Evolutionary conservation across 805 yeast genomes (phyloP).

Genomic region (Diddensiella caesifluorescens): DNA sequence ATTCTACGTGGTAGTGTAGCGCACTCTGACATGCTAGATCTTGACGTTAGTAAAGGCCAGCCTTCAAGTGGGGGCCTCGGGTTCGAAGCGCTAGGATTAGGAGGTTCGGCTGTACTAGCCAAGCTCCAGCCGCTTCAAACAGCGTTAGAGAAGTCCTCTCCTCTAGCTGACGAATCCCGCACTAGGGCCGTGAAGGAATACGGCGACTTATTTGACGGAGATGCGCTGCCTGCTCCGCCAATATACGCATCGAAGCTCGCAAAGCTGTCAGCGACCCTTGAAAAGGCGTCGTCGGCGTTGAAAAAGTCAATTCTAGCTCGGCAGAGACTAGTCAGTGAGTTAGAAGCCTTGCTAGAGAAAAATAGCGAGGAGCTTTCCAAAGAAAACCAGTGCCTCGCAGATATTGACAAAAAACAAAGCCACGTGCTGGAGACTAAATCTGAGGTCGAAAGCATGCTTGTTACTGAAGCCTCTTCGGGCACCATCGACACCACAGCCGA

Average conservation of each 20-base stretch:
- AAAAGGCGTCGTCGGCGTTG: constrained; percentile 26
- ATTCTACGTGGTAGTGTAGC: background rate
- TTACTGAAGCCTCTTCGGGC: too few relatives aligned
- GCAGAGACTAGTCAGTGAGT: constrained; percentile 25
- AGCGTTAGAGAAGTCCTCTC: constrained; percentile 7
- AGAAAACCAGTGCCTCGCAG: constrained; percentile 26
- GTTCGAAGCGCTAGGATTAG: constrained; percentile 5
- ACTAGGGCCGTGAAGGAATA: constrained; percentile 11
- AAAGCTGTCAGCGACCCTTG: constrained; percentile 22
- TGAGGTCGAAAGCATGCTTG: constrained; percentile 20
- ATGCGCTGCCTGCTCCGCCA: constrained; percentile 34
- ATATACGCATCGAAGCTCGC: constrained; percentile 28
- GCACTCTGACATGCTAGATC: background rate
- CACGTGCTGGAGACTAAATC: constrained; percentile 19
- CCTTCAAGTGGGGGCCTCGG: constrained; percentile 6
- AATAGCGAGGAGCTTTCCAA: constrained; percentile 26
- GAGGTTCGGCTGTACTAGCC: constrained; percentile 9
- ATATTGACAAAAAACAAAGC: constrained; percentile 29
- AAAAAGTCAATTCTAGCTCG: constrained; percentile 26
- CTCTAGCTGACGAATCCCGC: constrained; percentile 6
- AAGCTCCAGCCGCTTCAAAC: constrained; percentile 6
- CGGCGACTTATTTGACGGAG: constrained; percentile 23
- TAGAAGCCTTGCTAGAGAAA: constrained; percentile 27
- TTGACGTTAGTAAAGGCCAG: background rate
- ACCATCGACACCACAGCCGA: constrained; percentile 5